Conservation (phyloP, 148 eudicot genomes). For the Amaranthus palmeri region DNA sequence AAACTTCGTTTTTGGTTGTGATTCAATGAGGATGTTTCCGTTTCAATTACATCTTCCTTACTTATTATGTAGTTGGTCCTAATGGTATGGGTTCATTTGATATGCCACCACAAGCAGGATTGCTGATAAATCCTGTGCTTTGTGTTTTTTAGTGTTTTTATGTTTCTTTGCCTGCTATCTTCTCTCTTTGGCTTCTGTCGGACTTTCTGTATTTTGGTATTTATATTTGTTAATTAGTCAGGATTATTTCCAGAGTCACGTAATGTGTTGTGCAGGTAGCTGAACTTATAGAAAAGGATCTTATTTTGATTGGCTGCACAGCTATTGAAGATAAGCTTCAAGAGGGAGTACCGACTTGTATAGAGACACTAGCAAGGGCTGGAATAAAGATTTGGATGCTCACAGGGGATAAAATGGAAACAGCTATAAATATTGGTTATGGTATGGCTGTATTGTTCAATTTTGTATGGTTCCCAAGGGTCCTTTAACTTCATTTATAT, state of each 20-base stretch:
- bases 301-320: constrained; percentile 79
- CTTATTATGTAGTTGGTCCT: background rate
- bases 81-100: background rate
- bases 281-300: constrained; percentile 89
- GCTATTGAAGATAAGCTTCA: constrained; percentile 99
- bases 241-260: background rate
- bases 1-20: too few relatives aligned
- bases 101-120: background rate
- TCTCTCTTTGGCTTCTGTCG: background rate
- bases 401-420: constrained; percentile 98
- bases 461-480: background rate
- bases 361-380: constrained; percentile 89
- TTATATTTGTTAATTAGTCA: background rate
- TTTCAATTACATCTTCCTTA: background rate
- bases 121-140: background rate
- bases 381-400: constrained; percentile 98
- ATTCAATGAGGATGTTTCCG: background rate
- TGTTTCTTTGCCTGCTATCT: background rate
- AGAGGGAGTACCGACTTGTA: constrained; percentile 94
- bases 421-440: constrained; percentile 95
- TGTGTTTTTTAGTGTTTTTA: background rate
- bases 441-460: constrained; percentile 37
- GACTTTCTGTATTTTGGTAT: background rate
- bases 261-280: constrained; percentile 58
- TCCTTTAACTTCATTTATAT: background rate